Conservation (phyloP, 345 rosid species). For the Gynandropsis gynandra region DNA sequence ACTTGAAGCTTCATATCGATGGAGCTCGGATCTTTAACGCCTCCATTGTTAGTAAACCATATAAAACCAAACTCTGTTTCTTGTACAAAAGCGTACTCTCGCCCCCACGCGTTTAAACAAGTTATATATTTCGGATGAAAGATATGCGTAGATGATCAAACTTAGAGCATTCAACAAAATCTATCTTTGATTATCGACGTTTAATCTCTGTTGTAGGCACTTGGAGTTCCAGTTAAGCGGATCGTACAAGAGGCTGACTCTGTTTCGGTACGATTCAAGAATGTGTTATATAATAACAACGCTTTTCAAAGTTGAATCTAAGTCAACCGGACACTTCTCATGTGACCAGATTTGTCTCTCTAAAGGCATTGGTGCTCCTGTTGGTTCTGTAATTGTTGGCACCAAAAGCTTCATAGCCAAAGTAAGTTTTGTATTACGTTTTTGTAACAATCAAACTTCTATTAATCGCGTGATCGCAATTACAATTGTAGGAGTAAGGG, state of each 20-base stretch:
- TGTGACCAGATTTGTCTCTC: slow-evolving; percentile 68
- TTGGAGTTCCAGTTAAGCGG: slow-evolving; percentile 72
- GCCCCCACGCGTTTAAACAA: no score
- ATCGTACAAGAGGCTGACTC: slow-evolving; percentile 89
- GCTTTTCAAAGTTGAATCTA: no score
- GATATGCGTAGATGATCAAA: no score
- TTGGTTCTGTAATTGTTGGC: slow-evolving; percentile 87
- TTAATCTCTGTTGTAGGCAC: slow-evolving; percentile 40
- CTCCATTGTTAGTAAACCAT: slow-evolving; percentile 52
- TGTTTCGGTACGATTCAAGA: slow-evolving; percentile 45
- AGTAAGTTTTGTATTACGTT: slow-evolving; percentile 44
- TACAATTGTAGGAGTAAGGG: no score
- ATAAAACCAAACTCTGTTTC: background rate
- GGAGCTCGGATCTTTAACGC: slow-evolving; percentile 98
- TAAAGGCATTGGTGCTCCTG: slow-evolving; percentile 91
- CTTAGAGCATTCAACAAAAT: no score
- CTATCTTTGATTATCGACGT: background rate
- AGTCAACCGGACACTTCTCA: no score
- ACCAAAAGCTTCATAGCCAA: slow-evolving; percentile 62
- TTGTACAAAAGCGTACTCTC: no score
- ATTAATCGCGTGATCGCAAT: no score
- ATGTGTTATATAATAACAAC: slow-evolving; percentile 6
- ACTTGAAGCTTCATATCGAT: slow-evolving; percentile 85
- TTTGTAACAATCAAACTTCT: no score
- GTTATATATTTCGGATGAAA: no score